Conservation (phyloP, 768 basidiomycete genomes). For the Tubosaeta brunneosetosa region DNA sequence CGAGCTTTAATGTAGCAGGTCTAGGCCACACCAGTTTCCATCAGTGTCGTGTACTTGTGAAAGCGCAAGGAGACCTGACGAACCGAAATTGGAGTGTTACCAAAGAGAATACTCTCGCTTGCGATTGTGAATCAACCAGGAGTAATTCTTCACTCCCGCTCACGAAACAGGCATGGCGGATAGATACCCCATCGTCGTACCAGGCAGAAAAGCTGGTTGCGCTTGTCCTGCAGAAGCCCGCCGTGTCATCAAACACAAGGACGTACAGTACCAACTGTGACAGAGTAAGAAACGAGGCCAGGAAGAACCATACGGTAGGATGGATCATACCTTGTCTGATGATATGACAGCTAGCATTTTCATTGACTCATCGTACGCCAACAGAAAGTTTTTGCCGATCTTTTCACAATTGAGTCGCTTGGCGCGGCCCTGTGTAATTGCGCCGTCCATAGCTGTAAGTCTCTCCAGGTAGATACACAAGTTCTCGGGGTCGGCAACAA, state of each 20-base stretch:
- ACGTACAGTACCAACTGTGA: conserved; percentile 38
- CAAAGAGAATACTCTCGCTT: conserved; percentile 50
- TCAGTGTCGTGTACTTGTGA: neutral
- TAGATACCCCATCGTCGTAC: conserved; percentile 31
- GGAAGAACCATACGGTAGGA: too few relatives aligned
- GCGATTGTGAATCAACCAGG: conserved; percentile 41
- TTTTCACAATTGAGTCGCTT: conserved; percentile 42
- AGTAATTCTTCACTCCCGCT: conserved; percentile 49
- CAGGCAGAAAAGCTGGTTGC: conserved; percentile 39
- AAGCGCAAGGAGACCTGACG: neutral
- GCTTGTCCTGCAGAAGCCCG: conserved; percentile 40
- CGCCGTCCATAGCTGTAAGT: conserved; percentile 27
- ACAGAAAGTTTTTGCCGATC: conserved; percentile 39
- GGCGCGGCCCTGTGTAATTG: conserved; percentile 24
- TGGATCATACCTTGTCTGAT: conserved; percentile 33
- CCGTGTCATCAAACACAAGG: conserved; percentile 45
- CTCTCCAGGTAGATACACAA: conserved; percentile 39
- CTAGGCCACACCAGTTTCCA: conserved; percentile 21
- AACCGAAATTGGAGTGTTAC: conserved; percentile 52
- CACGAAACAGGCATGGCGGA: conserved; percentile 42
- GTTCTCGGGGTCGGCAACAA: conserved; percentile 33
- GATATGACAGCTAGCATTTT: conserved; percentile 46
- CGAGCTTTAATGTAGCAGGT: conserved; percentile 42
- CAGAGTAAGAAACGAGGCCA: too few relatives aligned
- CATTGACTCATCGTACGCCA: conserved; percentile 51